phyloP scores from a whole-genome alignment of 129 eudicot species.

The Glebionis coronaria region DNA sequence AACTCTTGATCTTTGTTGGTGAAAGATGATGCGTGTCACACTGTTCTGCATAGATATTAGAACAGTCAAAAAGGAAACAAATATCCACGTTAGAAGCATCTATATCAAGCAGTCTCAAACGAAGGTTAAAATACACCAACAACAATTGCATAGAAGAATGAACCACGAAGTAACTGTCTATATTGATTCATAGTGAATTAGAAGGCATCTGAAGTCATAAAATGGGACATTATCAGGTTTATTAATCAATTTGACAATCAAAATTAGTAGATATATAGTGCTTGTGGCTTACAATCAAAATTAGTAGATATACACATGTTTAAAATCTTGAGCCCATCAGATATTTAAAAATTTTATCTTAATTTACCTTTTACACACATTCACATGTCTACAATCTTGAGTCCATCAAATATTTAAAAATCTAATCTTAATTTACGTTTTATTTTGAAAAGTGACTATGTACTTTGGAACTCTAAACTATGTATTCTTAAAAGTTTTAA shows the following conservation, averaged over 20 bases:
- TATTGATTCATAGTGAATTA: not conserved
- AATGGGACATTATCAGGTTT: not conserved
- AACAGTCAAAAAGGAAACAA: slow-evolving; percentile 8
- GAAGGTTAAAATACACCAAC: not conserved
- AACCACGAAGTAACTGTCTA: not conserved
- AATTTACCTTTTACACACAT: too few relatives aligned
- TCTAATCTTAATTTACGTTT: too few relatives aligned
- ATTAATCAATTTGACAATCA: not conserved
- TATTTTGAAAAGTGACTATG: too few relatives aligned
- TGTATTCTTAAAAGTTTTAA: too few relatives aligned
- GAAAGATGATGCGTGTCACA: not conserved
- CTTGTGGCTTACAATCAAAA: slow-evolving; percentile 10
- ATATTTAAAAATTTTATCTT: too few relatives aligned
- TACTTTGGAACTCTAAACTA: too few relatives aligned
- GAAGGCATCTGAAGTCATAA: not conserved
- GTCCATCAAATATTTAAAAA: too few relatives aligned
- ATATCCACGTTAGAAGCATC: not conserved
- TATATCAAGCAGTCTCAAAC: slow-evolving; percentile 12
- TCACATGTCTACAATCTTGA: too few relatives aligned
- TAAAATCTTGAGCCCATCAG: too few relatives aligned
- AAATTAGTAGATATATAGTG: not conserved
- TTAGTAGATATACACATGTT: too few relatives aligned
- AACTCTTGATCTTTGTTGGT: slow-evolving; percentile 7
- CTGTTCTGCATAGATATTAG: slow-evolving; percentile 17
- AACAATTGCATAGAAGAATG: slow-evolving; percentile 8